A percentile compares a stretch with the other conserved stretches of the same genome.
Conservation (phyloP, 2,329 filamentous ascomycete genomes). For the Graphiopsis chlorocephala region DNA sequence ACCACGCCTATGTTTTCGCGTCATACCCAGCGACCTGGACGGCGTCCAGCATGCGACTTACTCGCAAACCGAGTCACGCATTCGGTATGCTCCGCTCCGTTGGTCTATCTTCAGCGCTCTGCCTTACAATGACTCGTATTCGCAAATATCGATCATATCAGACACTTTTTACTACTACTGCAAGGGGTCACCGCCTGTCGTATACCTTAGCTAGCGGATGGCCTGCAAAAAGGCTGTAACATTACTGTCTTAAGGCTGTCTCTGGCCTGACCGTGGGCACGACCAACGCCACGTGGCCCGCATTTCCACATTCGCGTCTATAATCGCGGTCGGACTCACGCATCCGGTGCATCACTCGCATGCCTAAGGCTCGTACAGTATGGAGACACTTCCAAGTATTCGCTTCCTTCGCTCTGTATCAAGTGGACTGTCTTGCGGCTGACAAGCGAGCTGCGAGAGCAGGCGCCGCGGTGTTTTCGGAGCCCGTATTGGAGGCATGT, state of each 20-base stretch:
- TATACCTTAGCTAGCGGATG: background rate
- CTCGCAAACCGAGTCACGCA: background rate
- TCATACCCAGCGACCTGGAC: background rate
- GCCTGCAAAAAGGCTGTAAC: background rate
- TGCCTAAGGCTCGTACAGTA: background rate
- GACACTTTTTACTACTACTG: background rate
- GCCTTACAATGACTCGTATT: background rate
- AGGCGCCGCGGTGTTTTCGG: background rate
- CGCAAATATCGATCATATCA: background rate
- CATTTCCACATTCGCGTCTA: background rate
- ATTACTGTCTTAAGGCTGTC: constrained; percentile 4
- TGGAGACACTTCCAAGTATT: background rate
- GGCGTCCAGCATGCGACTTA: background rate
- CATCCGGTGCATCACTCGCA: background rate
- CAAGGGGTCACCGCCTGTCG: background rate
- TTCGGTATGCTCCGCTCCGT: background rate
- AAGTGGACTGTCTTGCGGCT: background rate
- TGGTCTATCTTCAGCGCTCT: background rate
- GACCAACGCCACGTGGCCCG: background rate
- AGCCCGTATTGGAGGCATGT: background rate
- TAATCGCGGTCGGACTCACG: background rate
- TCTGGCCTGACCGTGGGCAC: background rate
- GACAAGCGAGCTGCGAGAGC: background rate
- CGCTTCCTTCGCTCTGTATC: background rate
- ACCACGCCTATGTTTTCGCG: background rate